A percentile compares a stretch with the other conserved stretches of the same genome.
These are phyloP conservation scores for Camelina sativa DNA, from an alignment of 345 rosid species.

Conservation along the genomic window DNA sequence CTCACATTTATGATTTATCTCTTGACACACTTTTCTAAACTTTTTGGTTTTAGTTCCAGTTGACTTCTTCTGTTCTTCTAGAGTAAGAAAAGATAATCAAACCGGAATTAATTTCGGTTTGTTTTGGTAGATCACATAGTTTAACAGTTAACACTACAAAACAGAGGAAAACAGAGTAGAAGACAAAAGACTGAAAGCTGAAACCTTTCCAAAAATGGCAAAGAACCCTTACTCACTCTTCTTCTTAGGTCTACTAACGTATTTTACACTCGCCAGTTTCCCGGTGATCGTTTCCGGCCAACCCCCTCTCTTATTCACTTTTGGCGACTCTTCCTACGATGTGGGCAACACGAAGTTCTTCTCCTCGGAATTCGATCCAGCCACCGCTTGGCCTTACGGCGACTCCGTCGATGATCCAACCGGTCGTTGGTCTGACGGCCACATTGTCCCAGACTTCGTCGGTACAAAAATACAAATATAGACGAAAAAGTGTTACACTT, in stretches of 20 bases:
- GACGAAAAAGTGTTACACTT: slow-evolving; percentile 16
- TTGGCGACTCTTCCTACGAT: slow-evolving; percentile 50
- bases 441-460: slow-evolving; percentile 39
- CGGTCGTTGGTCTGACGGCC: slow-evolving; percentile 48
- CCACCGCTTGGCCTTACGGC: slow-evolving; percentile 48
- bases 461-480: slow-evolving; percentile 12
- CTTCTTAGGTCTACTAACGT: slow-evolving; percentile 26
- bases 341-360: slow-evolving; percentile 46
- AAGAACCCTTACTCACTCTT: slow-evolving; percentile 8
- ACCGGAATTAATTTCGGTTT: neutral
- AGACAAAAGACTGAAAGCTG: neutral
- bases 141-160: neutral
- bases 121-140: neutral
- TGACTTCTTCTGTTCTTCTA: neutral
- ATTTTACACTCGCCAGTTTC: slow-evolving; percentile 6
- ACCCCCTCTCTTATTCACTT: slow-evolving; percentile 40
- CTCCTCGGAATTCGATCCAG: slow-evolving; percentile 35
- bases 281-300: slow-evolving; percentile 37
- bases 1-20: neutral
- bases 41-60: neutral
- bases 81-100: neutral
- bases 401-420: slow-evolving; percentile 38
- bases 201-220: slow-evolving; percentile 29
- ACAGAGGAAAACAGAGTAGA: neutral
- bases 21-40: neutral